A percentile compares a stretch with the other conserved stretches of the same genome.
Conservation (phyloP, 2,329 filamentous ascomycete species). For the Clonostachys rosea region DNA sequence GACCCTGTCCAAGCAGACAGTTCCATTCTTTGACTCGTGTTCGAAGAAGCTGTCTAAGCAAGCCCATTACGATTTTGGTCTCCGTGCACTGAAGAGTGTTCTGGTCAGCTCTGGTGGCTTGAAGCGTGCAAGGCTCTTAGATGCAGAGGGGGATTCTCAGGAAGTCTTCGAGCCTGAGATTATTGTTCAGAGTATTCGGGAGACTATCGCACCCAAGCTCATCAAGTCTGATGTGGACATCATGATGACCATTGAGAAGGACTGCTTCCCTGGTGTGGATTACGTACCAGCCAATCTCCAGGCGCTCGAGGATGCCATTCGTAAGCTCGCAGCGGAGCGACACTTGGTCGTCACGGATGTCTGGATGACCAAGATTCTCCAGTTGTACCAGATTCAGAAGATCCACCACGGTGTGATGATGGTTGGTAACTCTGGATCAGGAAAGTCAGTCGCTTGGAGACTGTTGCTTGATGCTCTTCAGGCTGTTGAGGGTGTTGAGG, state of each 20-base stretch:
- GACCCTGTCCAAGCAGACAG: constrained; percentile 86
- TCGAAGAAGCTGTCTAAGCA: constrained; percentile 81
- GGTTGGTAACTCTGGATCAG: constrained; percentile 96
- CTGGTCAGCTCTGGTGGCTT: constrained; percentile 95
- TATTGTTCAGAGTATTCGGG: constrained; percentile 94
- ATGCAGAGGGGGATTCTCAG: constrained; percentile 57
- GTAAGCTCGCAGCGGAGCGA: constrained; percentile 75
- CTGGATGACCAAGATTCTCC: constrained; percentile 96
- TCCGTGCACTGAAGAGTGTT: constrained; percentile 97
- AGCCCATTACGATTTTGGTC: constrained; percentile 97
- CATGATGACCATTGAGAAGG: constrained; percentile 77
- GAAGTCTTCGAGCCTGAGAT: constrained; percentile 90
- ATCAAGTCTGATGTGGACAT: constrained; percentile 88
- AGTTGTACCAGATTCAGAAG: constrained; percentile 95
- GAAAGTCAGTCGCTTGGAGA: constrained; percentile 95
- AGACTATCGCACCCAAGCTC: constrained; percentile 96
- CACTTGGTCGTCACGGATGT: constrained; percentile 86
- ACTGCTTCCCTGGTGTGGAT: constrained; percentile 87
- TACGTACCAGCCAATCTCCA: constrained; percentile 88
- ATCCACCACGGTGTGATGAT: constrained; percentile 99
- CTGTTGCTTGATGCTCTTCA: constrained; percentile 88
- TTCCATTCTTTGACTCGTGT: constrained; percentile 97
- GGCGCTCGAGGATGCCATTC: constrained; percentile 75
- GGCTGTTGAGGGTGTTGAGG: constrained; percentile 84
- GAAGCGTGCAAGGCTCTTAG: constrained; percentile 74